Conservation (phyloP, 1,284 basidiomycete genomes). For the Austroboletus sp. region DNA sequence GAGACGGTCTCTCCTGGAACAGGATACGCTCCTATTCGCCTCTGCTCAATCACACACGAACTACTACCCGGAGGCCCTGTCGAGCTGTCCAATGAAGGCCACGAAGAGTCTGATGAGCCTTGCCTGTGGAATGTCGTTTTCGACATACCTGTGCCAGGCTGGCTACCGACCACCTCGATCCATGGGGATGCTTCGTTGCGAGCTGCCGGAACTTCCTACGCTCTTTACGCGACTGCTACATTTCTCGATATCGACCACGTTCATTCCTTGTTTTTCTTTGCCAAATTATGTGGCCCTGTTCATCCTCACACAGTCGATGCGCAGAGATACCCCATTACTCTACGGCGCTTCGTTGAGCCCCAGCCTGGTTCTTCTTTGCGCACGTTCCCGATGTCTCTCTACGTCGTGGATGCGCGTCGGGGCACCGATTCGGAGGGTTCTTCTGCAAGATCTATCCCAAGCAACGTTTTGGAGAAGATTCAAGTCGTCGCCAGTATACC, state of each 20-base stretch:
- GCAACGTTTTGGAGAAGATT: constrained; percentile 51
- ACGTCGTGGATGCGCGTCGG: constrained; percentile 24
- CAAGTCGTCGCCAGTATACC: constrained; percentile 59
- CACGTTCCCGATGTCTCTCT: constrained; percentile 22
- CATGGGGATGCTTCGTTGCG: constrained; percentile 40
- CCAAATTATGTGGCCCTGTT: constrained; percentile 45
- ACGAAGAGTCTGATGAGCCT: constrained; percentile 46
- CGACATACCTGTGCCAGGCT: constrained; percentile 66
- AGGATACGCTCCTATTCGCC: constrained; percentile 57
- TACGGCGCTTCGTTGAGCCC: constrained; percentile 44
- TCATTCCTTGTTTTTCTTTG: constrained; percentile 38
- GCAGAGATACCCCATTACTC: constrained; percentile 31
- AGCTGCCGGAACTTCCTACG: constrained; percentile 53
- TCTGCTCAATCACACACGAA: constrained; percentile 61
- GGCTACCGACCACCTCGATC: constrained; percentile 57
- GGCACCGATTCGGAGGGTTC: constrained; percentile 7
- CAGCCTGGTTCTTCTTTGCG: constrained; percentile 27
- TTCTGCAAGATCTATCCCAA: constrained; percentile 36
- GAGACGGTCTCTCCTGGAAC: constrained; percentile 53
- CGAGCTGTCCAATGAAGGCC: constrained; percentile 56
- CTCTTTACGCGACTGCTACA: constrained; percentile 60
- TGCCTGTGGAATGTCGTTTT: constrained; percentile 67
- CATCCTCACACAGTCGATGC: constrained; percentile 38
- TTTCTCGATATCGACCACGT: constrained; percentile 44
- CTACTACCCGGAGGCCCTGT: constrained; percentile 47